Evolutionary conservation across 306 rosid species (phyloP).

Genomic region (Fagus crenata): DNA sequence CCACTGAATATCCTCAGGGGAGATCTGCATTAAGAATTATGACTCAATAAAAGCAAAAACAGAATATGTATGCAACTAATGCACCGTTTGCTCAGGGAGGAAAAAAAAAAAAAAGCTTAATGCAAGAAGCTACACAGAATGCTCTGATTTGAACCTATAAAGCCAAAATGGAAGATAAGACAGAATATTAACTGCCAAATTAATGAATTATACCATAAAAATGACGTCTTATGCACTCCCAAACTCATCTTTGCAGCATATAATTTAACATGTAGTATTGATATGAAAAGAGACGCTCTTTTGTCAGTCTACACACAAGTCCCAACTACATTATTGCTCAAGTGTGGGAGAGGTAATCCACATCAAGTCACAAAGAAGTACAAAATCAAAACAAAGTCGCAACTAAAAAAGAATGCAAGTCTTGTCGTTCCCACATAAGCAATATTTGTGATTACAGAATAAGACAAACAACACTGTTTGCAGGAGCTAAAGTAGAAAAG

Average conservation of each 20-base stretch:
- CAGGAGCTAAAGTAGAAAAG: not conserved
- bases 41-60: conserved; percentile 30
- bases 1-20: conserved; percentile 90
- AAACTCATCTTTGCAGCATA: not conserved
- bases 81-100: not conserved
- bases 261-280: not conserved
- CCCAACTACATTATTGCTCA: not conserved
- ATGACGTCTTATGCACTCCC: not conserved
- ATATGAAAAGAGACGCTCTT: not conserved
- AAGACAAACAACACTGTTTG: not conserved
- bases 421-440: not conserved
- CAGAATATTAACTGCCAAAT: not conserved
- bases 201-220: not conserved
- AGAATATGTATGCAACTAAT: conserved; percentile 7
- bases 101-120: not conserved
- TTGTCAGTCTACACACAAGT: not conserved
- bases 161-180: not conserved
- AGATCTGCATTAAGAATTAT: conserved; percentile 56
- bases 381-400: not conserved
- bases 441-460: not conserved
- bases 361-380: not conserved
- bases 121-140: not conserved
- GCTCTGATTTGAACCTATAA: not conserved
- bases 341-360: not conserved
- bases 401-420: not conserved